Evolutionary conservation across 805 yeast genomes (phyloP), one percentile per base, ranked within the genome.

Genomic region (Wickerhamomyces sydowiorum): DNA sequence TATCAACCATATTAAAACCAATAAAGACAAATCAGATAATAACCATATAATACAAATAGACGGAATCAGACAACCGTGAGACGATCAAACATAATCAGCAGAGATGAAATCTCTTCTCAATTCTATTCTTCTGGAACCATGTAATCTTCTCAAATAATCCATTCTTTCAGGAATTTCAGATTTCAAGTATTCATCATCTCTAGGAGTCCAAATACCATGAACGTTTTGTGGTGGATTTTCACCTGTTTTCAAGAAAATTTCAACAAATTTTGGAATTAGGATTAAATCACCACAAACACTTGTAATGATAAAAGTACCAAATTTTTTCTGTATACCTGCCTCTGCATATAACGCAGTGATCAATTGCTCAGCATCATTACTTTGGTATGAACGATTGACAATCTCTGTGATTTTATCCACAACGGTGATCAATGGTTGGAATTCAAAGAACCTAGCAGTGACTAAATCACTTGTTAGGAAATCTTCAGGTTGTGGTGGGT

Each of bases 171-270:
- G 61, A 32, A 59, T 61, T 20, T 56, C 59, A 21, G 57, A 44
- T 39, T 56, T 62, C 40, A 70, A 48, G 47, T 59, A 56, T 15
- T 53, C 62, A 46, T 70, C 75, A 56, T 70, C 73, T 37, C 65
- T 68, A 22, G 61, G 50, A 2, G 73, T 69, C 75, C 75, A 70
- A 35, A 70, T 64, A 40, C 74, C 75, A n/a, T 69, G 65, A 8
- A 63, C 64, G 40, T 66, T 55, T 40, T 50, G 47, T 29, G 75
- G 75, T 10, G 74, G 75, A 45, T 69, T 67, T 14, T 62, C 57
- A 27, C 66, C 67, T 21, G 66, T 59, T 45, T 62, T 62, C 35
- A 70, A 61, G 55, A 67, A 67, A 31, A 60, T 54, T 43, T 68
- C 60, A 44, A 70, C 60, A 45, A 65, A 70, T 36, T 67, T 60